Conservation (phyloP, 106 monocot species). For the Dendrobium officinale region DNA sequence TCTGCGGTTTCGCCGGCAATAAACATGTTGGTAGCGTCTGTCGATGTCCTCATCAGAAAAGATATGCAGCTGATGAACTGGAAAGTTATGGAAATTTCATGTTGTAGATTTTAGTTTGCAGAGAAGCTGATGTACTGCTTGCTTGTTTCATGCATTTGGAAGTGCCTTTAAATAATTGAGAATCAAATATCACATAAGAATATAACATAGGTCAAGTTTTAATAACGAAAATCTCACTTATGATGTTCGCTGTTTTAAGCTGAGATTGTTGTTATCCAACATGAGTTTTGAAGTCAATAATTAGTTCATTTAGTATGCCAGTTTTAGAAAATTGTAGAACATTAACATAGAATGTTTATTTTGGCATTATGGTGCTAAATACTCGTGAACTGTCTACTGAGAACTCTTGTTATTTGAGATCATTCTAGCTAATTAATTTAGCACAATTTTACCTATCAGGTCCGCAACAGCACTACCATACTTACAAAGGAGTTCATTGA, state of each 20-base stretch:
- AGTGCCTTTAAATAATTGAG: neutral
- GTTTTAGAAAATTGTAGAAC: neutral
- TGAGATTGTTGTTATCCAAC: neutral
- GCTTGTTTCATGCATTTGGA: neutral
- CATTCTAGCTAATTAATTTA: neutral
- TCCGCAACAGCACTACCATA: conserved; percentile 86
- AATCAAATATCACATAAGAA: neutral
- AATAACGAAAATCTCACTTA: neutral
- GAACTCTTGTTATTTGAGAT: neutral
- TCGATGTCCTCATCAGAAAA: too few relatives aligned
- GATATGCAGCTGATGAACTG: too few relatives aligned
- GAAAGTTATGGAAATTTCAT: too few relatives aligned
- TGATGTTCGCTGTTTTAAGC: neutral
- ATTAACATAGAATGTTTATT: neutral
- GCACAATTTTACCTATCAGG: conserved; percentile 30
- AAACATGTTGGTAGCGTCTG: too few relatives aligned
- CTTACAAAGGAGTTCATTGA: conserved; percentile 96
- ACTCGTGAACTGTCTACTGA: neutral
- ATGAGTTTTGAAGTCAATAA: neutral
- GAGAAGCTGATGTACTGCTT: too few relatives aligned
- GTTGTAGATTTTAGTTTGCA: too few relatives aligned
- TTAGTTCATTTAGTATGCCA: neutral
- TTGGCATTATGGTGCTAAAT: neutral
- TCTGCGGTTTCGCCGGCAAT: too few relatives aligned
- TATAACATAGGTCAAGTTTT: neutral